These are phyloP conservation scores for Pseudopithomyces maydicus DNA, from an alignment of 2,329 filamentous ascomycete species.

Conservation along the genomic window DNA sequence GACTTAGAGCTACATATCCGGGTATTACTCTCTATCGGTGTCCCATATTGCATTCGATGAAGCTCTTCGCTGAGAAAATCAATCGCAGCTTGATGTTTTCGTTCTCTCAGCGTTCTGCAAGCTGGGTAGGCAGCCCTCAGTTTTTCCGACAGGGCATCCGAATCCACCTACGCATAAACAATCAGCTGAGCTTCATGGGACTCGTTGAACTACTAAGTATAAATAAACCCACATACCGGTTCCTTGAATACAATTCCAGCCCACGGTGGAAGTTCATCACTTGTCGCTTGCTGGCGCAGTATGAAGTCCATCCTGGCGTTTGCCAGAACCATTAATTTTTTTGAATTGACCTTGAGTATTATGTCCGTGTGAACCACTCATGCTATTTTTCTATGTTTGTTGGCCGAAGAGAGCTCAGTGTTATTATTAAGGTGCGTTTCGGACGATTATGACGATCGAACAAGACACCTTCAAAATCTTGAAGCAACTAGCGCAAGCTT, in stretches of 20 bases:
- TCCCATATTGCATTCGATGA: constrained; percentile 17
- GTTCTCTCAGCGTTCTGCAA: constrained; percentile 23
- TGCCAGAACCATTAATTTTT: not conserved
- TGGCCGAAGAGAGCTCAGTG: not conserved
- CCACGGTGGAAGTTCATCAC: constrained; percentile 33
- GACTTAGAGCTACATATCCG: not conserved
- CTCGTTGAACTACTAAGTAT: not conserved
- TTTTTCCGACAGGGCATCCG: constrained; percentile 29
- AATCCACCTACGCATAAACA: constrained; percentile 17
- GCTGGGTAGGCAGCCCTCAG: constrained; percentile 26
- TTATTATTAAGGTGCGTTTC: not conserved
- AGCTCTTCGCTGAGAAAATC: constrained; percentile 32
- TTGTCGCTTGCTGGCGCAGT: constrained; percentile 19
- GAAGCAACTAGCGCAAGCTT: not conserved
- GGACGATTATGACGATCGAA: not conserved
- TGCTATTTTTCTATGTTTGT: not conserved
- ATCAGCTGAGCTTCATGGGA: not conserved
- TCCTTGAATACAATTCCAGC: constrained; percentile 26
- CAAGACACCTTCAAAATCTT: too few species aligned
- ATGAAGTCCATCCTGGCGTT: constrained; percentile 18
- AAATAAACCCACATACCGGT: not conserved
- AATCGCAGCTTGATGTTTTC: constrained; percentile 35
- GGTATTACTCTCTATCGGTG: not conserved
- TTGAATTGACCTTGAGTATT: not conserved
- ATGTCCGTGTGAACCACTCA: not conserved